These are phyloP conservation scores for Porcisia hertigi DNA, from an alignment of 208 protist genomes.

Conservation along the genomic window DNA sequence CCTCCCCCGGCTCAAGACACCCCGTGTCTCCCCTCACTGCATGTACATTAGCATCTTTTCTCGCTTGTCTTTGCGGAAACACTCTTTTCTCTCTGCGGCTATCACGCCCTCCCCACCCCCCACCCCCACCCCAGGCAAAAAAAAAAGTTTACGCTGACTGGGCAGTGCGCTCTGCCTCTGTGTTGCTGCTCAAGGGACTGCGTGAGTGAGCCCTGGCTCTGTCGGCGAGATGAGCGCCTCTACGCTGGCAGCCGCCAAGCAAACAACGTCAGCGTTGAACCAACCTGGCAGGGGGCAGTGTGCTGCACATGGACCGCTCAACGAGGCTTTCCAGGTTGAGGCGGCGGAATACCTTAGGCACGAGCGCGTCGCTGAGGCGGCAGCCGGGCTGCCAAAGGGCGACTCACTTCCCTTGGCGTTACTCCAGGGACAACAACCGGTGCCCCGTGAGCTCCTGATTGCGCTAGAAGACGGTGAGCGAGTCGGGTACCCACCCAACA, in stretches of 20 bases:
- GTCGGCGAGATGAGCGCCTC: not conserved
- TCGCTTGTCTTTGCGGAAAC: not conserved
- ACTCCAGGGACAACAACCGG: not conserved
- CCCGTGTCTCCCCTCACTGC: not conserved
- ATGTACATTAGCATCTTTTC: slow-evolving; percentile 3
- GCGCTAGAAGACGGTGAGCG: slow-evolving; percentile 14
- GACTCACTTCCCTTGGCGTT: not conserved
- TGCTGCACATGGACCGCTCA: slow-evolving; percentile 8
- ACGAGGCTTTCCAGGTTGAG: slow-evolving; percentile 20
- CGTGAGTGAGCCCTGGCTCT: not conserved
- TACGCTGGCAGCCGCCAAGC: not conserved
- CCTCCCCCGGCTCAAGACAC: not conserved
- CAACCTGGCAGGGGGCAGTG: not conserved
- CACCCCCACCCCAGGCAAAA: too few relatives aligned
- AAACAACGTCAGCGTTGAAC: not conserved
- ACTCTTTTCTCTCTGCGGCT: too few relatives aligned
- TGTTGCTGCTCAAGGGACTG: not conserved
- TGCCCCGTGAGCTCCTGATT: not conserved
- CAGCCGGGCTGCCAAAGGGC: not conserved
- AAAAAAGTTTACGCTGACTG: not conserved
- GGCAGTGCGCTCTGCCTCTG: not conserved
- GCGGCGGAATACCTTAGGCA: slow-evolving; percentile 15
- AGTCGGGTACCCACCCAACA: slow-evolving; percentile 20
- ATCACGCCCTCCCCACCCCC: too few relatives aligned
- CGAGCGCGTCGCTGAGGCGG: slow-evolving; percentile 12